A percentile compares a stretch with the other conserved stretches of the same genome.
These are phyloP conservation scores for Aureobasidium zeae DNA, from an alignment of 2,329 filamentous ascomycete genomes.

Conservation along the genomic window DNA sequence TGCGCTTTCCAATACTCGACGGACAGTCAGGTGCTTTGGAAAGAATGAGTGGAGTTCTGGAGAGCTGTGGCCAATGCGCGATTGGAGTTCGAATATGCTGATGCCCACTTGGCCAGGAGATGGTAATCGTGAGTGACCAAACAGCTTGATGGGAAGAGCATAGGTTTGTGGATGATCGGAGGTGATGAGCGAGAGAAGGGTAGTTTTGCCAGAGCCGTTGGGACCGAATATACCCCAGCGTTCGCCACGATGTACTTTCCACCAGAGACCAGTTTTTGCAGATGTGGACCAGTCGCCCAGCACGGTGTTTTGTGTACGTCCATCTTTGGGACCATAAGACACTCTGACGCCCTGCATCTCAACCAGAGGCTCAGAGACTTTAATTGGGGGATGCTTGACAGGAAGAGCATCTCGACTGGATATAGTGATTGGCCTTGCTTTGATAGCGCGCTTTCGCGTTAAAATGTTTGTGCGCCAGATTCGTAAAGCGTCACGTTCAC, in stretches of 20 bases:
- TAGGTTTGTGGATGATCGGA: constrained; percentile 96
- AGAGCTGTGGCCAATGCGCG: constrained; percentile 81
- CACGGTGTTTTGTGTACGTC: constrained; percentile 46
- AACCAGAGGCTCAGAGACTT: constrained; percentile 59
- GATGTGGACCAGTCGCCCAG: constrained; percentile 64
- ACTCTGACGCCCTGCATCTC: constrained; percentile 83
- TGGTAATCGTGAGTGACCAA: constrained; percentile 72
- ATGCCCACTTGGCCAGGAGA: constrained; percentile 62
- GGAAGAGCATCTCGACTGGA: constrained; percentile 28
- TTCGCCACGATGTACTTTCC: constrained; percentile 74
- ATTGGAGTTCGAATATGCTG: constrained; percentile 87
- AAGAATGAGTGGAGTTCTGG: constrained; percentile 93
- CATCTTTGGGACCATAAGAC: constrained; percentile 53
- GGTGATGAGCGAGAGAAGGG: constrained; percentile 80
- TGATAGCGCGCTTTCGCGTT: neutral
- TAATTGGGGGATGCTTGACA: constrained; percentile 19
- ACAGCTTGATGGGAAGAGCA: constrained; percentile 75
- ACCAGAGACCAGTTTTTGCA: constrained; percentile 53
- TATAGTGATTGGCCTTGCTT: too few species aligned
- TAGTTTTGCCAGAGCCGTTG: constrained; percentile 93
- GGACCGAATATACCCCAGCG: constrained; percentile 89
- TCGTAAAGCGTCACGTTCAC: neutral
- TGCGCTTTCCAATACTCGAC: constrained; percentile 70
- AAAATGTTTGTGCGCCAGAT: neutral
- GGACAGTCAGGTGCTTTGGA: constrained; percentile 63